These are phyloP conservation scores for Scutellaria minor DNA, from an alignment of 257 asterid species.

Conservation along the genomic window DNA sequence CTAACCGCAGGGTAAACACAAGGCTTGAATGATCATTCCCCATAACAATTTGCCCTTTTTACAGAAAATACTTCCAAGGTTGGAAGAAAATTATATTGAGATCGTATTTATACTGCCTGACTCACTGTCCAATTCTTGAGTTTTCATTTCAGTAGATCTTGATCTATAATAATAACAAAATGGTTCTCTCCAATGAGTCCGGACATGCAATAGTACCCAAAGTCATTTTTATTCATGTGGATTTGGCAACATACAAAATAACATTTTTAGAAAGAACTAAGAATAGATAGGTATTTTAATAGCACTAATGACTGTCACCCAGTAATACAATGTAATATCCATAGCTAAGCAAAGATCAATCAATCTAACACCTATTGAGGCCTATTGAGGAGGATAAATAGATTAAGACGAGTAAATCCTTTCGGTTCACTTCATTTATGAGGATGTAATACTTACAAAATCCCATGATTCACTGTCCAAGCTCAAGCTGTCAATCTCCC, in stretches of 20 bases:
- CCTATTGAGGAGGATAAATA: conserved; percentile 1
- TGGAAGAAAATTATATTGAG: too few species aligned
- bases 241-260: neutral
- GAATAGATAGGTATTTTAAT: neutral
- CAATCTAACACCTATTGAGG: neutral
- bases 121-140: neutral
- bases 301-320: neutral
- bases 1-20: too few species aligned
- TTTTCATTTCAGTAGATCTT: neutral
- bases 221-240: neutral
- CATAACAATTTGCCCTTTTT: too few species aligned
- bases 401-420: conserved; percentile 12
- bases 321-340: conserved; percentile 2
- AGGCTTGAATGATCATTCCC: too few species aligned
- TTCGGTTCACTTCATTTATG: conserved; percentile 27
- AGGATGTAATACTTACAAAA: conserved; percentile 36
- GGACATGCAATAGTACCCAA: neutral
- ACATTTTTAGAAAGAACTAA: neutral
- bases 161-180: conserved; percentile 2
- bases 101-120: neutral
- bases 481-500: conserved; percentile 45
- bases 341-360: conserved; percentile 14
- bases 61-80: too few species aligned
- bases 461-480: conserved; percentile 48
- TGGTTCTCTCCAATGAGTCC: neutral